These are phyloP conservation scores for Ophiostoma australiae DNA, from an alignment of 2,329 filamentous ascomycete genomes.

Conservation along the genomic window DNA sequence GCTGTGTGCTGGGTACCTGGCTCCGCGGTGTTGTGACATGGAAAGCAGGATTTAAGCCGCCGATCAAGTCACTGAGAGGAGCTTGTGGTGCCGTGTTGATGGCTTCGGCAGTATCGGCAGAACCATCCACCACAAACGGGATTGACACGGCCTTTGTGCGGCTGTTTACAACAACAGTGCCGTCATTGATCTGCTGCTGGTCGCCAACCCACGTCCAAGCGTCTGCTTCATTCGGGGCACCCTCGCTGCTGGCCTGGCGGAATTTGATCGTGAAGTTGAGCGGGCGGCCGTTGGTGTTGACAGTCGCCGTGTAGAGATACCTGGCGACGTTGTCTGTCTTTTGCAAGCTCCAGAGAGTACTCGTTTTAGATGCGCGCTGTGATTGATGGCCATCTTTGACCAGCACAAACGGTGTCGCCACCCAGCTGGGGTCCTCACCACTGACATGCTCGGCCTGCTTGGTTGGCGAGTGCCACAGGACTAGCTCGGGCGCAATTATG, in stretches of 20 bases:
- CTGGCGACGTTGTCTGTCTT: constrained; percentile 26
- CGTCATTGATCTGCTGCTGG: constrained; percentile 58
- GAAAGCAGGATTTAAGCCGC: constrained; percentile 53
- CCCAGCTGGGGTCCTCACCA: constrained; percentile 35
- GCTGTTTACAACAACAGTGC: constrained; percentile 52
- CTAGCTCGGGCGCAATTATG: constrained; percentile 70
- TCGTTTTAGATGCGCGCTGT: constrained; percentile 35
- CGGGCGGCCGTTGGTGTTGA: constrained; percentile 37
- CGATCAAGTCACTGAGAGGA: constrained; percentile 49
- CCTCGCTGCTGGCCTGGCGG: constrained; percentile 49
- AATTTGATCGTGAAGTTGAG: constrained; percentile 69
- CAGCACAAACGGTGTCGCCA: constrained; percentile 45
- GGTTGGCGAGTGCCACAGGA: constrained; percentile 60
- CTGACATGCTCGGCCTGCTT: constrained; percentile 45
- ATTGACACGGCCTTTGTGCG: not conserved
- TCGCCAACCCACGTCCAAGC: constrained; percentile 73
- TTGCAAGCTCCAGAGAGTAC: constrained; percentile 44
- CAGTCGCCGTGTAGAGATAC: constrained; percentile 44
- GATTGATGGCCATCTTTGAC: constrained; percentile 19
- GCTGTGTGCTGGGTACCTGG: constrained; percentile 61
- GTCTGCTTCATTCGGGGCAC: constrained; percentile 42
- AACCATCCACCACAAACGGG: not conserved
- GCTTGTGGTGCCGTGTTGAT: not conserved
- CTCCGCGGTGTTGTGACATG: constrained; percentile 51
- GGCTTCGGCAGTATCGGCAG: constrained; percentile 23